phyloP scores from a whole-genome alignment of 345 rosid species.

The Acer negundo region DNA sequence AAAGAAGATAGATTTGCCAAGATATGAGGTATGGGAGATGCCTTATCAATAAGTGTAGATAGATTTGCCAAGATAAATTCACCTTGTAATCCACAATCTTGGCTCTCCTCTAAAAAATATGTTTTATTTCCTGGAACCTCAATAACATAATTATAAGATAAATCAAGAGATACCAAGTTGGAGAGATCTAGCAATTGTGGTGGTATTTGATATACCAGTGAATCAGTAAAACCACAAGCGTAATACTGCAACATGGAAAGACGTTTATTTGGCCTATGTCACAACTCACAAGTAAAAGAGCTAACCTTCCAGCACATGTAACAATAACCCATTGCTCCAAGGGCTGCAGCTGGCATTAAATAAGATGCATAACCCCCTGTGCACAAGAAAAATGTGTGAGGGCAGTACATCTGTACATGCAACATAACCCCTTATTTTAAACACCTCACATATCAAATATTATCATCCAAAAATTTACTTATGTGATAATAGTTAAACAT shows the following conservation, averaged over 20 bases:
- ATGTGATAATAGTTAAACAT: not conserved
- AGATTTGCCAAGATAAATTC: no score
- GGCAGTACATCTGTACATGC: not conserved
- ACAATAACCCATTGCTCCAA: slow-evolving; percentile 95
- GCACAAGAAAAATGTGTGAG: slow-evolving; percentile 16
- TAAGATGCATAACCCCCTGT: slow-evolving; percentile 74
- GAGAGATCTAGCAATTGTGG: no score
- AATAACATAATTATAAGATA: no score
- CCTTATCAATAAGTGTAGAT: no score
- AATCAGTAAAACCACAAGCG: slow-evolving; percentile 7
- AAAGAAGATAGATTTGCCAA: no score
- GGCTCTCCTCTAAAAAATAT: no score
- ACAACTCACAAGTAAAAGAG: slow-evolving; percentile 11
- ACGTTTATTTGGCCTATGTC: not conserved
- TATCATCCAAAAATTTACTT: not conserved
- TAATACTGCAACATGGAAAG: slow-evolving; percentile 13
- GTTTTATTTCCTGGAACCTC: no score
- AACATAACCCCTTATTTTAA: not conserved
- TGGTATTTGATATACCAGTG: not conserved
- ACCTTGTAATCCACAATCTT: no score
- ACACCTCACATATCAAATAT: not conserved
- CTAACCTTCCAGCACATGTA: slow-evolving; percentile 96
- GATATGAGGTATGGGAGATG: no score
- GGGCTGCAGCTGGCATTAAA: slow-evolving; percentile 82
- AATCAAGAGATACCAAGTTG: no score